Conservation (phyloP, 2,329 filamentous ascomycete genomes). For the Talaromyces sp. region DNA sequence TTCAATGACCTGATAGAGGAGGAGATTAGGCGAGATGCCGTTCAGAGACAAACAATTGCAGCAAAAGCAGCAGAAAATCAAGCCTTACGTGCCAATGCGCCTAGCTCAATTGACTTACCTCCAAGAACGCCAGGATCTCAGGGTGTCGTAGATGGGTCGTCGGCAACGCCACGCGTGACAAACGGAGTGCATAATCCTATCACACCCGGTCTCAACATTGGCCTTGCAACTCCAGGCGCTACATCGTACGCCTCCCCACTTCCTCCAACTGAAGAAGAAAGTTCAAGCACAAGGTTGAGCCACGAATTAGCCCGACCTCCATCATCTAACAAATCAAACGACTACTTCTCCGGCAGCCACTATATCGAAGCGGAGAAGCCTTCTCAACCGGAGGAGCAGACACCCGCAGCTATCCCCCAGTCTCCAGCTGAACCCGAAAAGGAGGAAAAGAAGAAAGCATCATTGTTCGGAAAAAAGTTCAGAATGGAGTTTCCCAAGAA, state of each 20-base stretch:
- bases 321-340: slow-evolving; percentile 61
- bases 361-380: slow-evolving; percentile 50
- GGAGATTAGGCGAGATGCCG: slow-evolving; percentile 77
- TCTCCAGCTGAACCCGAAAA: slow-evolving; percentile 58
- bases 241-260: slow-evolving; percentile 34
- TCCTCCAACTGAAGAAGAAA: slow-evolving; percentile 28
- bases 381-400: slow-evolving; percentile 46
- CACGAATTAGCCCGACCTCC: slow-evolving; percentile 44
- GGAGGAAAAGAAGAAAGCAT: slow-evolving; percentile 58
- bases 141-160: slow-evolving; percentile 1
- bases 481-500: slow-evolving; percentile 77
- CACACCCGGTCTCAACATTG: slow-evolving; percentile 76
- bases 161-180: slow-evolving; percentile 57
- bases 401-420: slow-evolving; percentile 46
- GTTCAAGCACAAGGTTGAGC: slow-evolving; percentile 46
- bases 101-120: slow-evolving; percentile 18
- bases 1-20: slow-evolving; percentile 88
- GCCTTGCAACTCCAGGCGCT: slow-evolving; percentile 65
- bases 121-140: slow-evolving; percentile 11
- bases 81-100: slow-evolving; percentile 14
- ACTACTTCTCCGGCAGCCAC: slow-evolving; percentile 70
- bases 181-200: slow-evolving; percentile 62
- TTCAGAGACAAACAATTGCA: slow-evolving; percentile 66
- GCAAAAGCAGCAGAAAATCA: slow-evolving; percentile 56
- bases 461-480: slow-evolving; percentile 79